phyloP scores from a whole-genome alignment of 345 rosid genomes.

The Angophora floribunda region DNA sequence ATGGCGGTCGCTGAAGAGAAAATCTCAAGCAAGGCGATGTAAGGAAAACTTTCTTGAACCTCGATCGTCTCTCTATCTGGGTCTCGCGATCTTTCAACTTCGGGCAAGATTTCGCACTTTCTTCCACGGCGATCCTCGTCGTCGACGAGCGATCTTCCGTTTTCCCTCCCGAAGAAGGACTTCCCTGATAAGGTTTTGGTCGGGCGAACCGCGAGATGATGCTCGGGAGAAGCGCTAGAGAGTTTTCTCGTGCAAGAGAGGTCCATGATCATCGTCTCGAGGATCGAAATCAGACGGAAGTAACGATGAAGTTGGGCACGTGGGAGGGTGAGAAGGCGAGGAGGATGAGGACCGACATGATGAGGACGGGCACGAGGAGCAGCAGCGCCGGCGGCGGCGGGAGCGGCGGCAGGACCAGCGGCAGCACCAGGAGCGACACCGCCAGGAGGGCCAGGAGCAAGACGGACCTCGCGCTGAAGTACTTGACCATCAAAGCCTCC shows the following conservation, averaged over 20 bases:
- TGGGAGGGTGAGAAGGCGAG: not conserved
- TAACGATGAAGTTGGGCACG: not conserved
- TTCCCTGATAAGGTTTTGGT: not conserved
- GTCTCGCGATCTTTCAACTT: not conserved
- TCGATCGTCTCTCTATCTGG: not conserved
- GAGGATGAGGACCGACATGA: slow-evolving; percentile 1
- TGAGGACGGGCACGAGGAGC: slow-evolving; percentile 8
- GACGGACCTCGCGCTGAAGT: not conserved
- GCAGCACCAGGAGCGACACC: slow-evolving; percentile 1
- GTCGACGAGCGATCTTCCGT: not conserved
- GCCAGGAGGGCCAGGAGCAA: not conserved
- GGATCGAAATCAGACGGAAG: not conserved
- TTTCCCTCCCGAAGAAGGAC: not conserved
- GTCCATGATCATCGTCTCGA: not conserved
- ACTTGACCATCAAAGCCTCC: not conserved
- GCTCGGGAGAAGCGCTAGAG: not conserved
- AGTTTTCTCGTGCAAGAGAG: not conserved
- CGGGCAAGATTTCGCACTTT: not conserved
- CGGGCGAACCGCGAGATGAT: not conserved
- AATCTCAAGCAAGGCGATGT: not conserved
- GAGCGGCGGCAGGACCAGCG: slow-evolving; percentile 3
- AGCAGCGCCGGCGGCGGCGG: slow-evolving; percentile 8
- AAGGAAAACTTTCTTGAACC: not conserved
- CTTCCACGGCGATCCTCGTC: not conserved
- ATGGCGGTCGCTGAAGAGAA: not conserved